phyloP scores from a whole-genome alignment of 768 basidiomycete genomes.

The Pulveroboletus frians region DNA sequence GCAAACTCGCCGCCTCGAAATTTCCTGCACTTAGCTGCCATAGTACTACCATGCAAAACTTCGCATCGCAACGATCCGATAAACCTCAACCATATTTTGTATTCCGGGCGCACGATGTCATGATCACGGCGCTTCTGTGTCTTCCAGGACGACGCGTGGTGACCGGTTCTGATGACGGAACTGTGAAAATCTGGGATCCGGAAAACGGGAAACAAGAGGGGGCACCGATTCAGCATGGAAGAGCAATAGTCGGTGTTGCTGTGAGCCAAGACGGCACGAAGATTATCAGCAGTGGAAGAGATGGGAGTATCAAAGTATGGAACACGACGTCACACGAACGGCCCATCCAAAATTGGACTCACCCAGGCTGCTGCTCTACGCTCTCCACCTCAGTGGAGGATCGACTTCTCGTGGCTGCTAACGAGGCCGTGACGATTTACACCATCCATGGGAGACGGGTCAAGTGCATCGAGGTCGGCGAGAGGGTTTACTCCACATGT shows the following conservation, averaged over 20 bases:
- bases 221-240: not conserved
- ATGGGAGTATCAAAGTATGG: not conserved
- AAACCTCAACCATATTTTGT: no score
- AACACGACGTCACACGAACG: not conserved
- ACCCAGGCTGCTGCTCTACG: not conserved
- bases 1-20: no score
- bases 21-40: no score
- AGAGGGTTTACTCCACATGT: not conserved
- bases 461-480: not conserved
- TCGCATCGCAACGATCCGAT: no score
- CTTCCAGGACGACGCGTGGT: slow-evolving; percentile 1
- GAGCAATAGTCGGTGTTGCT: not conserved
- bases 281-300: not conserved
- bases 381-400: slow-evolving; percentile 1
- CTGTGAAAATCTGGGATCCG: not conserved
- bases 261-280: not conserved
- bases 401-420: not conserved
- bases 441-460: not conserved
- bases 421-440: not conserved
- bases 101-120: not conserved
- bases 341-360: not conserved
- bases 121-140: not conserved
- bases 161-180: not conserved
- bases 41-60: no score
- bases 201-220: not conserved